Percentiles rank a stretch among this genome's conserved stretches.
phyloP scores from a whole-genome alignment of 768 basidiomycete species.

The Kwoniella sp. region DNA sequence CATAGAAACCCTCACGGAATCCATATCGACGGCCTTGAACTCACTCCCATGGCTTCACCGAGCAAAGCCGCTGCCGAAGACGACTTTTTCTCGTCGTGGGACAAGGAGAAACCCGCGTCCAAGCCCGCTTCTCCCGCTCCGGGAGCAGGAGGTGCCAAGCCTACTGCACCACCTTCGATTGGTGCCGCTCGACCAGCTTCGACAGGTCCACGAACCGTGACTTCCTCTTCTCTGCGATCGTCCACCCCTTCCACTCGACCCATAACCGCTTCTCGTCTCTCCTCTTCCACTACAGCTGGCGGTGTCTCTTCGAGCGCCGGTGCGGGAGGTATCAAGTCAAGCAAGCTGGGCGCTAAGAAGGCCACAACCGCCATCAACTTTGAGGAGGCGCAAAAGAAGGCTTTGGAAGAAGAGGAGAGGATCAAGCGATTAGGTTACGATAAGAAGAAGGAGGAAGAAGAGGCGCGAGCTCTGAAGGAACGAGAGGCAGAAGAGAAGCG shows the following conservation, averaged over 20 bases:
- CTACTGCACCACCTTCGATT: slow-evolving; percentile 52
- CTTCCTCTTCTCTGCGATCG: slow-evolving; percentile 56
- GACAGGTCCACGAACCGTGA: slow-evolving; percentile 57
- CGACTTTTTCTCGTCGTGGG: slow-evolving; percentile 97
- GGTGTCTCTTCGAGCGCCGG: slow-evolving; percentile 26
- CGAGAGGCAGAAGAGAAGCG: slow-evolving; percentile 60
- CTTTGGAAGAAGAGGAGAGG: slow-evolving; percentile 87
- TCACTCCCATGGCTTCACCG: slow-evolving; percentile 45
- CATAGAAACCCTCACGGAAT: slow-evolving; percentile 75
- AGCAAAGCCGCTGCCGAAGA: slow-evolving; percentile 60
- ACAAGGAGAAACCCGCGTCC: slow-evolving; percentile 70
- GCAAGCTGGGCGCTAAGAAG: slow-evolving; percentile 79
- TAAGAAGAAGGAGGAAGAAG: slow-evolving; percentile 77
- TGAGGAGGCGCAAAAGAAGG: slow-evolving; percentile 88
- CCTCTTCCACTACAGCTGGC: slow-evolving; percentile 41
- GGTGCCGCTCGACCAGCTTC: slow-evolving; percentile 41
- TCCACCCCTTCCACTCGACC: slow-evolving; percentile 57
- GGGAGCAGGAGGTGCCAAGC: slow-evolving; percentile 57
- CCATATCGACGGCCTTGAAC: slow-evolving; percentile 75
- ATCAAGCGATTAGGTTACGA: slow-evolving; percentile 92
- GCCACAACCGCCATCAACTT: slow-evolving; percentile 82
- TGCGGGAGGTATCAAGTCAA: slow-evolving; percentile 62
- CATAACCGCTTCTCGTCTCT: slow-evolving; percentile 51
- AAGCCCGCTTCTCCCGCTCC: slow-evolving; percentile 62
- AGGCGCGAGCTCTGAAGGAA: slow-evolving; percentile 64